phyloP scores from a whole-genome alignment of 192 early-diverging fungal genomes.

The Pilaira anomala region DNA sequence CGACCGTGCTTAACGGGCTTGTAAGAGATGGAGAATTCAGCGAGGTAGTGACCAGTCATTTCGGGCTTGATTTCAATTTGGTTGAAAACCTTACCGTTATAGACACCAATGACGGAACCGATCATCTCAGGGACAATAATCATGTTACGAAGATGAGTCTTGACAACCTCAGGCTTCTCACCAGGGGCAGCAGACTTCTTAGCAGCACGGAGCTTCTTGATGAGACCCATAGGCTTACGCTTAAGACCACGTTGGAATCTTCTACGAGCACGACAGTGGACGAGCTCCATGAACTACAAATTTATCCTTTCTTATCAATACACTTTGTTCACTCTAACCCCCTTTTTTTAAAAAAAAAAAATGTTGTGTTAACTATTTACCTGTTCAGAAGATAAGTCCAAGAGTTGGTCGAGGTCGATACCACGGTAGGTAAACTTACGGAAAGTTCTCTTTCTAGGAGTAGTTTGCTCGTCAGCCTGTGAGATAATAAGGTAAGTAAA shows the following conservation, averaged over 20 bases:
- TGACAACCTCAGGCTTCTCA: conserved; percentile 96
- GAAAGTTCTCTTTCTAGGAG: conserved; percentile 88
- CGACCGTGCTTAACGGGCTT: conserved; percentile 99
- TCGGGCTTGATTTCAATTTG: conserved; percentile 91
- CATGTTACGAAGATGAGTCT: conserved; percentile 99
- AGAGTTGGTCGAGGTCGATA: conserved; percentile 93
- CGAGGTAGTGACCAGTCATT: conserved; percentile 34
- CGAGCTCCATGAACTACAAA: conserved; percentile 82
- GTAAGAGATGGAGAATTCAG: conserved; percentile 74
- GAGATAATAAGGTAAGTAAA: not conserved
- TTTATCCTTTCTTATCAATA: not conserved
- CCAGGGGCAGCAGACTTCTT: conserved; percentile 85
- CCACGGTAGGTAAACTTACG: conserved; percentile 98
- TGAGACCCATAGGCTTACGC: conserved; percentile 98
- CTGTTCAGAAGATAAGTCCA: conserved; percentile 89
- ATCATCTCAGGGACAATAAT: conserved; percentile 99
- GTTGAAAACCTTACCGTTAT: conserved; percentile 99
- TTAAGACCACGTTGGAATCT: conserved; percentile 98
- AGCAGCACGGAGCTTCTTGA: conserved; percentile 99
- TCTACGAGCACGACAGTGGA: conserved; percentile 93
- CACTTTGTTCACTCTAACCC: not conserved
- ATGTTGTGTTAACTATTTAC: conserved; percentile 28
- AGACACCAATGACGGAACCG: conserved; percentile 91
- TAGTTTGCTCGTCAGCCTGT: conserved; percentile 30
- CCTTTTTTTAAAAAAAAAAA: not conserved